Percentiles rank a stretch among this genome's conserved stretches.
phyloP scores from a whole-genome alignment of 306 rosid genomes.

The Cucurbita maxima region DNA sequence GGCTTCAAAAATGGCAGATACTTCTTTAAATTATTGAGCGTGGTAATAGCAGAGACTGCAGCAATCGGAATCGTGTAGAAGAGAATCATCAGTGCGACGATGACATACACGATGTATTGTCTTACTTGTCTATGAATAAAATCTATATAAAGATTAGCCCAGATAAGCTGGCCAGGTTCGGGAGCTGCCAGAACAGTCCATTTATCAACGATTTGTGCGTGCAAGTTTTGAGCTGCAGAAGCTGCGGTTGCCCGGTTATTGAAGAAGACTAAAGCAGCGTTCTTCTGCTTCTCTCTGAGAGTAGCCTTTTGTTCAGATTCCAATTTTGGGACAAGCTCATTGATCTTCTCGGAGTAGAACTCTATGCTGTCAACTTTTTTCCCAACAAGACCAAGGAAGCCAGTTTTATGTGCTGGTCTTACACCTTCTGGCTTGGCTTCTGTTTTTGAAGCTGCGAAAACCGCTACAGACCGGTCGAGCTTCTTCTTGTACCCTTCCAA shows the following conservation, averaged over 20 bases:
- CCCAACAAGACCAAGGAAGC: slow-evolving; percentile 66
- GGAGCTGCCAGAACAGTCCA: slow-evolving; percentile 71
- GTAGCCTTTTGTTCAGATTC: slow-evolving; percentile 75
- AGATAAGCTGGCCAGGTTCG: slow-evolving; percentile 56
- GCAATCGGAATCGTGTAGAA: slow-evolving; percentile 78
- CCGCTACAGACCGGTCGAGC: slow-evolving; percentile 55
- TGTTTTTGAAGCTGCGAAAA: slow-evolving; percentile 37
- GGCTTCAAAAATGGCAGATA: slow-evolving; percentile 64
- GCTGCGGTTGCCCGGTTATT: slow-evolving; percentile 55
- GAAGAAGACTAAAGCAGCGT: slow-evolving; percentile 68
- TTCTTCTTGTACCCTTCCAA: slow-evolving; percentile 64
- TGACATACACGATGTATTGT: slow-evolving; percentile 46
- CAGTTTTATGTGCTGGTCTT: slow-evolving; percentile 63
- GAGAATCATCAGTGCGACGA: slow-evolving; percentile 49
- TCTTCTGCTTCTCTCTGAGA: slow-evolving; percentile 69
- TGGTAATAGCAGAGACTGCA: slow-evolving; percentile 59
- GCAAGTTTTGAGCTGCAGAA: slow-evolving; percentile 81
- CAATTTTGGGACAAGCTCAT: slow-evolving; percentile 37
- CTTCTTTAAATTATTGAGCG: slow-evolving; percentile 48
- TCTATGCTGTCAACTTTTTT: slow-evolving; percentile 67
- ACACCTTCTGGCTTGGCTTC: slow-evolving; percentile 57
- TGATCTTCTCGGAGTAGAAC: slow-evolving; percentile 43
- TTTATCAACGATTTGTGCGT: slow-evolving; percentile 49
- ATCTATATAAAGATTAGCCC: slow-evolving; percentile 63
- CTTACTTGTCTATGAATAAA: slow-evolving; percentile 45